Evolutionary conservation across 345 rosid genomes (phyloP), one percentile per base, ranked within the genome.

Genomic region (Citropsis articulata): DNA sequence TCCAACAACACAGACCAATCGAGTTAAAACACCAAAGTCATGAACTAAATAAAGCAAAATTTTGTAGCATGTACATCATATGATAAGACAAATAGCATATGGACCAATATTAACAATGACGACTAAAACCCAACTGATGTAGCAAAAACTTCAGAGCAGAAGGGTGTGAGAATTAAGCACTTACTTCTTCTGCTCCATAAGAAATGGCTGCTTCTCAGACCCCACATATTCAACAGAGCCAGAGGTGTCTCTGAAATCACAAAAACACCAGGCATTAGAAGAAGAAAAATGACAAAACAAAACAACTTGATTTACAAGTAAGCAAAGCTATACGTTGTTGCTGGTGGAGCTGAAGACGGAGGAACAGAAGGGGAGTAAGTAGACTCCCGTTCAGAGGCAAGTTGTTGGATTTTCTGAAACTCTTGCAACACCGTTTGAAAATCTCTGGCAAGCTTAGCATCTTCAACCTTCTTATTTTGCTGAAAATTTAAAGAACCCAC

Each of bases 371-470:
- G 94, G 14, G 90, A 81, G 80, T 85, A 91, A 53, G 88, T 79
- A 50, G 91, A 88, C 80, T 91, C 94, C 27, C 89, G 86, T 77
- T 89, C 94, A 1, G 91, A 84, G 55, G 94, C 92, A 75, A 86
- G 87, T 76, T 87, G 94, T 63, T 91, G 94, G 62, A 82, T 90
- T 81, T 89, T 88, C 88, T 91, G 92, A 66, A 89, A 91, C 73
- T 89, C 90, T 75, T 88, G 90, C 72, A 91, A 81, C 2, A 88
- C 83, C 5, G 59, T 82, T 65, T 91, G 94, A 62, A 89, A 91
- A 85, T 89, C 94, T 69, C 85, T 86, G 1, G 94, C 94, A 35
- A 90, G 89, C 85, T 89, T 91, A 8, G 92, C 94, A 82, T 91
- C 92, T 81, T 87, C 94, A 12, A 91, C 72, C 71, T 84, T 91